A percentile compares a stretch with the other conserved stretches of the same genome.
Evolutionary conservation across 1,139 yeast genomes (phyloP).

Genomic region (Insectozyma bohioensis): DNA sequence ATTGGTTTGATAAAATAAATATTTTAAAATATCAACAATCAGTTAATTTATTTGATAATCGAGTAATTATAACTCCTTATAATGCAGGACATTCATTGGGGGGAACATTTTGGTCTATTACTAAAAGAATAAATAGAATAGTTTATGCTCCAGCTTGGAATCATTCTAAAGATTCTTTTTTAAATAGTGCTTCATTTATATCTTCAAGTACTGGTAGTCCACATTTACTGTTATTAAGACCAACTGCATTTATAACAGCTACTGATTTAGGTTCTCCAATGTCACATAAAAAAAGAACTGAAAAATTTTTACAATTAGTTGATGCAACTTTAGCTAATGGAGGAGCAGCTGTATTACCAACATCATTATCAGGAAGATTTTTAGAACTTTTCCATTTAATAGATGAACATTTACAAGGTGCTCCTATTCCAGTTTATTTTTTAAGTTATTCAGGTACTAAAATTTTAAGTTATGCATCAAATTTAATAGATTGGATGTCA

Average conservation of each 20-base stretch:
- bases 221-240: constrained; percentile 65
- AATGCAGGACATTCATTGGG: constrained; percentile 95
- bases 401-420: constrained; percentile 57
- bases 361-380: constrained; percentile 79
- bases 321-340: constrained; percentile 64
- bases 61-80: constrained; percentile 69
- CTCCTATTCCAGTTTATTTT: constrained; percentile 69
- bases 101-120: constrained; percentile 83
- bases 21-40: constrained; percentile 81
- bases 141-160: constrained; percentile 95
- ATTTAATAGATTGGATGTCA: constrained; percentile 96
- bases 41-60: constrained; percentile 60
- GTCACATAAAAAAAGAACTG: constrained; percentile 65
- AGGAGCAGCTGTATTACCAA: constrained; percentile 83
- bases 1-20: constrained; percentile 67
- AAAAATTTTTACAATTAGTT: constrained; percentile 62
- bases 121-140: constrained; percentile 72
- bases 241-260: constrained; percentile 82
- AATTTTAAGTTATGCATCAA: constrained; percentile 76
- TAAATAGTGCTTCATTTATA: constrained; percentile 77
- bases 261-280: constrained; percentile 67
- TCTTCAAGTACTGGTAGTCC: constrained; percentile 48
- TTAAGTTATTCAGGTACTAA: constrained; percentile 80
- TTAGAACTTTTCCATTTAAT: constrained; percentile 74
- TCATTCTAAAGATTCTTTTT: constrained; percentile 83